Evolutionary conservation across 495 filamentous ascomycete species (phyloP).

Genomic region (Xylaria nigripes): DNA sequence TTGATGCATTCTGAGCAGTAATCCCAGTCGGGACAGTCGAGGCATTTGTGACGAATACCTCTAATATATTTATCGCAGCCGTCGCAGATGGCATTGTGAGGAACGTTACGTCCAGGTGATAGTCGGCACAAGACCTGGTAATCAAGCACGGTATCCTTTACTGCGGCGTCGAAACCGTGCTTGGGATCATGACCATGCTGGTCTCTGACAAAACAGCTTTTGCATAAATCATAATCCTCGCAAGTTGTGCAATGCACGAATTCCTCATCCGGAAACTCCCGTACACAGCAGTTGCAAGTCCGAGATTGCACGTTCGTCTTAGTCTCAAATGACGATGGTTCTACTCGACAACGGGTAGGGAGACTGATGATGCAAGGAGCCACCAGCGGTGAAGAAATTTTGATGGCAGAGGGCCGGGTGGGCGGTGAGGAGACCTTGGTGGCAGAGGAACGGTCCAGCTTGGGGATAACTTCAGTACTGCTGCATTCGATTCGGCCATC

Average conservation of each 20-base stretch:
- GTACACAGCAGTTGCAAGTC: slow-evolving; percentile 89
- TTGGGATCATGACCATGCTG: slow-evolving; percentile 90
- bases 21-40: slow-evolving; percentile 96
- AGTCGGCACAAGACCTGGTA: slow-evolving; percentile 53
- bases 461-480: slow-evolving; percentile 67
- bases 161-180: slow-evolving; percentile 66
- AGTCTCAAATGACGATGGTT: background rate
- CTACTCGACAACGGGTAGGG: slow-evolving; percentile 16
- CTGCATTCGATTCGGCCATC: slow-evolving; percentile 74
- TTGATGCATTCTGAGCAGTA: slow-evolving; percentile 75
- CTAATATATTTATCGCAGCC: slow-evolving; percentile 84
- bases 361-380: background rate
- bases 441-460: slow-evolving; percentile 15
- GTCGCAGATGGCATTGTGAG: slow-evolving; percentile 87
- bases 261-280: slow-evolving; percentile 62
- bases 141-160: slow-evolving; percentile 48
- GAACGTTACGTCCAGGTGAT: slow-evolving; percentile 68
- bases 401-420: background rate
- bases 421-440: background rate
- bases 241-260: slow-evolving; percentile 82
- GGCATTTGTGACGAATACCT: slow-evolving; percentile 93
- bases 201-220: slow-evolving; percentile 62
- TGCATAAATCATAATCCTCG: slow-evolving; percentile 88
- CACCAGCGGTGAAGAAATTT: background rate
- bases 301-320: slow-evolving; percentile 38